A percentile compares a stretch with the other conserved stretches of the same genome.
Evolutionary conservation across 768 basidiomycete species (phyloP).

Genomic region (Panus rudis): DNA sequence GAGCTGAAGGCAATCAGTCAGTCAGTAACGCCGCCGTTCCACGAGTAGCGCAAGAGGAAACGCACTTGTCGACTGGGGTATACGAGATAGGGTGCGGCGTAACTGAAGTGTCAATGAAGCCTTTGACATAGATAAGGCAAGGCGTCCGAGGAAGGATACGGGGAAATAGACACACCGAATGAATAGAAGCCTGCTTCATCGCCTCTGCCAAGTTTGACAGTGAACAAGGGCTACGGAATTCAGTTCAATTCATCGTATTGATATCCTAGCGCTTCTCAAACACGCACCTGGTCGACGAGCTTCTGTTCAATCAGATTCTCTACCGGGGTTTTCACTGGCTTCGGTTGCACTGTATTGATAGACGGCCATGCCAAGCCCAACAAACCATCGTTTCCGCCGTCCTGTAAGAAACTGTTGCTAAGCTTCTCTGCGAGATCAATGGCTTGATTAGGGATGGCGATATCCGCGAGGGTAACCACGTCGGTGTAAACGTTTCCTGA

Average conservation of each 20-base stretch:
- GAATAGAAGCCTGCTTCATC: constrained; percentile 33
- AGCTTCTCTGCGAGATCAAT: constrained; percentile 31
- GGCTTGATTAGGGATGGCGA: constrained; percentile 28
- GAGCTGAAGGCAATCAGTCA: constrained; percentile 17
- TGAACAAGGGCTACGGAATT: constrained; percentile 24
- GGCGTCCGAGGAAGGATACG: too few species aligned
- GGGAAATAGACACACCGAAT: too few species aligned
- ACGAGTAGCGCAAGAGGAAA: not conserved
- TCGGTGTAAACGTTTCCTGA: constrained; percentile 33
- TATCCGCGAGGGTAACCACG: constrained; percentile 29
- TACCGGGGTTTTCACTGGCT: constrained; percentile 30
- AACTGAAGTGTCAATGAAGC: constrained; percentile 28
- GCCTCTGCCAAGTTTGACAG: constrained; percentile 30
- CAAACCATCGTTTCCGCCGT: constrained; percentile 31
- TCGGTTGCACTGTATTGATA: constrained; percentile 32
- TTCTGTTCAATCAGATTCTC: constrained; percentile 32
- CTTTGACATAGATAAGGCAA: too few species aligned
- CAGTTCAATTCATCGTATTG: too few species aligned
- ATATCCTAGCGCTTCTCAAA: too few species aligned
- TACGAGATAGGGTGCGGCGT: constrained; percentile 22
- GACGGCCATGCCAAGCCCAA: constrained; percentile 32
- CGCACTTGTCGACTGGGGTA: constrained; percentile 21
- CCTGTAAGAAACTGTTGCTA: constrained; percentile 26
- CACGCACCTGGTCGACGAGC: constrained; percentile 19
- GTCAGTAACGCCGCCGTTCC: not conserved